Evolutionary conservation across 371 early-diverging fungal genomes (phyloP).

Genomic region (Mortierella sp.): DNA sequence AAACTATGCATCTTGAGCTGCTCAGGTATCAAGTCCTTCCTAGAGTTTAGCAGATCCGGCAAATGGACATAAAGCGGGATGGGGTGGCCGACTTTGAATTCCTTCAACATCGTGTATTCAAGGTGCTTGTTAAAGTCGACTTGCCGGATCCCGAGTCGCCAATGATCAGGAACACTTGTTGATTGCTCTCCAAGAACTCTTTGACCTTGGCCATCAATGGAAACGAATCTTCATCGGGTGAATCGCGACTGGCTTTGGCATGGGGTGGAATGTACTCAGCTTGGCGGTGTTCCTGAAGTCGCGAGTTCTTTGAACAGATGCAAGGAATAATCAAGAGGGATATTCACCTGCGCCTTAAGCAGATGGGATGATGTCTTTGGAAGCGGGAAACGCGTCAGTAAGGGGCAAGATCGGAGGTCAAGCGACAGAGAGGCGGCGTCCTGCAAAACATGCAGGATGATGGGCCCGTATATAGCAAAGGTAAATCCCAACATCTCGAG

Average conservation of each 20-base stretch:
- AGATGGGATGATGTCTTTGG: neutral
- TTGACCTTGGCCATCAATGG: neutral
- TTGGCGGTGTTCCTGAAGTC: neutral
- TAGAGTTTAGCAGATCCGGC: neutral
- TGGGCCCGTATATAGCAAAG: too few relatives aligned
- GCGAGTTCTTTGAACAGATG: neutral
- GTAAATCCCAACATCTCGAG: too few relatives aligned
- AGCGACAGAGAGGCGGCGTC: too few relatives aligned
- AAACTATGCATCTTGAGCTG: neutral
- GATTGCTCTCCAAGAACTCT: neutral
- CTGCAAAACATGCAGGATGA: too few relatives aligned
- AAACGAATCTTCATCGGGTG: neutral
- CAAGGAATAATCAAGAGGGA: neutral
- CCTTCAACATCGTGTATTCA: neutral
- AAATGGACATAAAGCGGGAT: neutral
- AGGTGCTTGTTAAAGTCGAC: constrained; percentile 13
- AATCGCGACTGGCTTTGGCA: neutral
- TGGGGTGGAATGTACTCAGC: neutral
- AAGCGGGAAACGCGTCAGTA: too few relatives aligned
- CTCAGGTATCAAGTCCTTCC: neutral
- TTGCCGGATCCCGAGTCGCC: constrained; percentile 17
- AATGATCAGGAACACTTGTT: constrained; percentile 3
- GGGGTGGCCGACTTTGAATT: neutral
- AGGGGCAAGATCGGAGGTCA: too few relatives aligned
- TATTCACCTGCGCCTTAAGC: neutral